Percentiles rank a stretch among this genome's conserved stretches.
phyloP scores from a whole-genome alignment of 176 grass and related monocot species.

The barley (Hordeum vulgare) region MorexV3_pseudomolecules_assembly NC_058522.1:30501005-30501504 shows the following conservation, averaged over 20 bases:
- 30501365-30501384: background rate
- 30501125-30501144: constrained; percentile 46
- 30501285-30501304: background rate
- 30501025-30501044: constrained; percentile 47
- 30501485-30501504: background rate
- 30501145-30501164: background rate
- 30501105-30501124: constrained; percentile 43
- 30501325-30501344: background rate
- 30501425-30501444: constrained; percentile 6
- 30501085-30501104: constrained; percentile 55
- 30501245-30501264: background rate
- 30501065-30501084: constrained; percentile 54
- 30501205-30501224: background rate
- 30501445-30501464: background rate
- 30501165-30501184: background rate
- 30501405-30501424: background rate
- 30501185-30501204: background rate
- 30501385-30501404: background rate
- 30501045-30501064: constrained; percentile 25
- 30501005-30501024: constrained; percentile 67
- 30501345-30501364: background rate
- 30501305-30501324: background rate
- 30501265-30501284: background rate
- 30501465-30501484: background rate
- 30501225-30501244: background rate